These are phyloP conservation scores for Rhodomyrtus tomentosa DNA, from an alignment of 345 rosid genomes.

Conservation along the genomic window DNA sequence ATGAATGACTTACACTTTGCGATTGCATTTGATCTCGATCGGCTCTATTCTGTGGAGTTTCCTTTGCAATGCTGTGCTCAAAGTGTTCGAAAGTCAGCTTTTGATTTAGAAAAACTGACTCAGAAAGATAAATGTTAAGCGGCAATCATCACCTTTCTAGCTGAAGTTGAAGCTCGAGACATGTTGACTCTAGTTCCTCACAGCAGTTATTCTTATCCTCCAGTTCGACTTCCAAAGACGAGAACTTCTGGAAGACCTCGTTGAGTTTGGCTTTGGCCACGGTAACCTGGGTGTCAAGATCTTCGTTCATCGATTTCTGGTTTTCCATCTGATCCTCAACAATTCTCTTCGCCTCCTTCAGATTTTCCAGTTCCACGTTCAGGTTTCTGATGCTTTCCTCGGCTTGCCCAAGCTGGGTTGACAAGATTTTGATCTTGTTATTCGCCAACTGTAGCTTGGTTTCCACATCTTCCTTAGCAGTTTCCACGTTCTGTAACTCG, in stretches of 20 bases:
- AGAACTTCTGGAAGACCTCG: conserved; percentile 56
- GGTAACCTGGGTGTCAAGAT: conserved; percentile 74
- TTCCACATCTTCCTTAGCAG: conserved; percentile 17
- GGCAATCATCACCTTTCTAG: conserved; percentile 51
- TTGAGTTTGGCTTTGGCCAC: conserved; percentile 54
- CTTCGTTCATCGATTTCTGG: conserved; percentile 65
- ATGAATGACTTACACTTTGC: conserved; percentile 40
- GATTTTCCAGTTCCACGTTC: conserved; percentile 30
- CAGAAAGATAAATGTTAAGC: not conserved
- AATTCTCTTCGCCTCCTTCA: conserved; percentile 38
- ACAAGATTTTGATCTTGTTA: not conserved
- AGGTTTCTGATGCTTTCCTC: conserved; percentile 31
- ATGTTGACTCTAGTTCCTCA: conserved; percentile 78
- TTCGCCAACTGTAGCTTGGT: conserved; percentile 12
- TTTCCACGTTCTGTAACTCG: conserved; percentile 24
- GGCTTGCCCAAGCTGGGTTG: conserved; percentile 26
- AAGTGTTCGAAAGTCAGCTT: conserved; percentile 3
- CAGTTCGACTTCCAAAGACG: conserved; percentile 74
- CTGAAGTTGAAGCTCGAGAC: conserved; percentile 91
- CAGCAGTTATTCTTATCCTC: conserved; percentile 73
- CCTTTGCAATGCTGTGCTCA: conserved; percentile 46
- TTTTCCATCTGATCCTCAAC: conserved; percentile 61
- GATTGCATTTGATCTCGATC: conserved; percentile 27
- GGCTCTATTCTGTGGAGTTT: conserved; percentile 12
- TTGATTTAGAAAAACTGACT: not conserved